Base-by-base conservation (phyloP, 164 flowering plant species). In the Paratinospora sagittata region DNA sequence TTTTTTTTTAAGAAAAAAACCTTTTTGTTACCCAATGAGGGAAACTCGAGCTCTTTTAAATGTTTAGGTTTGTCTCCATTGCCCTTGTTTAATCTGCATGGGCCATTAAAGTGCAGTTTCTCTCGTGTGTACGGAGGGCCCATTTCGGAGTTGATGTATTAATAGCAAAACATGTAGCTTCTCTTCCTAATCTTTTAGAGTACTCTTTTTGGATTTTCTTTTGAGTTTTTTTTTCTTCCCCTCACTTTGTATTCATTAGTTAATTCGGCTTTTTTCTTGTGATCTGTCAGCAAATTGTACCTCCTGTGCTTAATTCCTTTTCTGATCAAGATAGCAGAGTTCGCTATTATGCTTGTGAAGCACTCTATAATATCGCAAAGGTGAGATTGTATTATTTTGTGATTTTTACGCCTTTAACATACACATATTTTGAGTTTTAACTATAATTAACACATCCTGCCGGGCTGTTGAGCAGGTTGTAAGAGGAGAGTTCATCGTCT, bases 291-390 rank as follows among this genome's bases (percentile, higher is more conserved):
- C 94, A 90, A 89, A 92, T 95, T 78, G 94, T 95, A 52, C 97
- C 90, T 26, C 99, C 97, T 27, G 99, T 95, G 68, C 87, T 95
- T 41, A 76, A 81, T 80, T 92, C 97, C 60, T 95, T 95, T 69
- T 77, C 89, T 74, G 97, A 95, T 69, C 94, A 90, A 88, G 99
- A 95, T 80, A 87, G 97, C 82, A 87, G 96, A 82, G 99, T 95
- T 81, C 94, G 99, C 45, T 95, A 95, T 76, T 92, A 91, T 89
- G 99, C 99, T 65, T 95, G 99, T 84, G 99, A 95, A 85, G 99
- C 99, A 66, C 81, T 95, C 47, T 95, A 95, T 78, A 95, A 95
- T 83, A 95, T 95, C 75, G 99, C 99, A 62, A 95, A 95, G 97
- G 99, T 95, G 76, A 82, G 82, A 64, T 10, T 64, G 4, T 57